Base-by-base conservation (phyloP, 192 early-diverging fungal species). In the Podila minutissima region DNA sequence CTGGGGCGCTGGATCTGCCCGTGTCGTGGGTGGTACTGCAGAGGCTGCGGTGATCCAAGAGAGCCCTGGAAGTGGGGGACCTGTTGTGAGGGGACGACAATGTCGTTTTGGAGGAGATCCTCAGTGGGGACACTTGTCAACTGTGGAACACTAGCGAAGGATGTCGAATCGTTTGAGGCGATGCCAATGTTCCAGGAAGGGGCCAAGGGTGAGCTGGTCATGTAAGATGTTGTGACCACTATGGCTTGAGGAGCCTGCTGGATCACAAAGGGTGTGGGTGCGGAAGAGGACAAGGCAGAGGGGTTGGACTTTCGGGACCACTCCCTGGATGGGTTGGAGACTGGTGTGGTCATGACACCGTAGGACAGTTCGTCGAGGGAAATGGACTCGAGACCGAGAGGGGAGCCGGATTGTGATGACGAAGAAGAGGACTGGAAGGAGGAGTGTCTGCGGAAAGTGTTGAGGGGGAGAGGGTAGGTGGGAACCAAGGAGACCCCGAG, bases 11-110 rank as follows among this genome's bases (percentile, higher is more conserved):
- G 75, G 41, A 68, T 37, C 51, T 79, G 70, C 0, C 65, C 66
- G 4, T 72, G 59, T 15, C 75, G 65, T 57, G 75, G 69, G 24
- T 72, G 69, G 35, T 72, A 79, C 29, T 79, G 69, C 41, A 79
- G 31, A 28, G 75, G 70, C 13, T 35, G 57, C 5, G n/a, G 33
- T 13, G 33, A n/a, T 37, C 31, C 31, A 63, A 22, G 32, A 13
- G 62, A 3, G n/a, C 17, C 19, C 31, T 29, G 11, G 19, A 24
- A 8, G 1, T 59, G 38, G 6, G 37, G 53, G 19, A 26, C 10
- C 22, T 46, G 57, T 17, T 66, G 72, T 13, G 49, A 64, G 28
- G 62, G 22, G 10, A 24, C 58, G 4, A 51, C 22, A 22, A 26
- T 65, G 29, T 46, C 24, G 3, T 5, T 31, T 19, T 28, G 59